Evolutionary conservation across 2,329 filamentous ascomycete genomes (phyloP).

Genomic region (Tolypocladium sp.): DNA sequence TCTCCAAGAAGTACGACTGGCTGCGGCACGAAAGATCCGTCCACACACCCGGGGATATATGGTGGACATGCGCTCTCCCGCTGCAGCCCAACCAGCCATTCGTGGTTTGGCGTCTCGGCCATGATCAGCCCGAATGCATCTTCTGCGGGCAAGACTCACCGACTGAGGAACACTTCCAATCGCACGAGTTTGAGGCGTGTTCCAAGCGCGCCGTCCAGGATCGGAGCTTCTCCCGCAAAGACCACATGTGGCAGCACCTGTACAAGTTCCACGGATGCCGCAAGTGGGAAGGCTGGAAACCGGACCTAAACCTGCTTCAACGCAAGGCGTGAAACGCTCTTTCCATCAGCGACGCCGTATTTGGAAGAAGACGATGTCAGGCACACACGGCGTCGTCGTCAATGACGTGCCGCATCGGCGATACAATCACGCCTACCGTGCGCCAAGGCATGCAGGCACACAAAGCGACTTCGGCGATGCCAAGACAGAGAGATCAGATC

Average conservation of each 20-base stretch:
- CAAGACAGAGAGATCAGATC: background rate
- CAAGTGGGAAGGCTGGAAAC: constrained; percentile 39
- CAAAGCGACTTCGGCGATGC: background rate
- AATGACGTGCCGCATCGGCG: background rate
- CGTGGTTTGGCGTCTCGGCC: constrained; percentile 38
- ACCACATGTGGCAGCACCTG: constrained; percentile 31
- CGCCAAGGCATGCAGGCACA: background rate
- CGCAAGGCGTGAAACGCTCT: constrained; percentile 11
- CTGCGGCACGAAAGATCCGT: constrained; percentile 40
- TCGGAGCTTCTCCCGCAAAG: constrained; percentile 31
- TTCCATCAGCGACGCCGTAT: background rate
- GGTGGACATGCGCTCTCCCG: constrained; percentile 40
- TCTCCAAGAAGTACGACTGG: constrained; percentile 32
- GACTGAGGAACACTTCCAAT: constrained; percentile 23
- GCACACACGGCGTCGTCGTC: background rate
- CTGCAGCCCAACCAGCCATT: constrained; percentile 24
- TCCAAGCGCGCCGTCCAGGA: constrained; percentile 35
- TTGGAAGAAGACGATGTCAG: background rate
- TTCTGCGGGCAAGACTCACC: constrained; percentile 27
- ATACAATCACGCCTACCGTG: background rate
- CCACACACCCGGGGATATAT: constrained; percentile 31
- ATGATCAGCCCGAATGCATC: constrained; percentile 29
- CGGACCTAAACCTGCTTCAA: constrained; percentile 22
- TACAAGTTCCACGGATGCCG: constrained; percentile 35
- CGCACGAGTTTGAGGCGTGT: constrained; percentile 37